Evolutionary conservation across 2,329 filamentous ascomycete genomes (phyloP).

Genomic region (Gyromitra esculenta): DNA sequence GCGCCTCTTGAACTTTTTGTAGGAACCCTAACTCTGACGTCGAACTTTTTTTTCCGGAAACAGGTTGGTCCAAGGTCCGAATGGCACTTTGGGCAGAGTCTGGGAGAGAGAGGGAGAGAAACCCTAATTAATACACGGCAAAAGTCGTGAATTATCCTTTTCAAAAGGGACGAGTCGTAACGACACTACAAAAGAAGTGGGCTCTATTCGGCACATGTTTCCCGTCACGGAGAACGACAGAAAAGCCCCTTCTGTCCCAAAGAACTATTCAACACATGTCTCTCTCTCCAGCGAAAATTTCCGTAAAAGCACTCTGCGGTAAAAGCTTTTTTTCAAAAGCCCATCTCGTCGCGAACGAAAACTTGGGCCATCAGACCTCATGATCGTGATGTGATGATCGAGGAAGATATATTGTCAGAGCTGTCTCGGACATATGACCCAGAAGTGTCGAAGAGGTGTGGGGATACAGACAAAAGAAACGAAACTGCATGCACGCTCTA

Average conservation of each 20-base stretch:
- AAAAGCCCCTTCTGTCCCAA: conserved; percentile 1
- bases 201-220: conserved; percentile 35
- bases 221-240: conserved; percentile 8
- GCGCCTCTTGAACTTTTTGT: conserved; percentile 25
- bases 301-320: not conserved
- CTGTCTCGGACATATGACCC: conserved; percentile 39
- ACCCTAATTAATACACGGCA: not conserved
- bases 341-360: conserved; percentile 21
- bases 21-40: conserved; percentile 5
- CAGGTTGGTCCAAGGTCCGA: conserved; percentile 14
- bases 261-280: not conserved
- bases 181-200: not conserved
- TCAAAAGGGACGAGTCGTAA: conserved; percentile 22
- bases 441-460: conserved; percentile 25
- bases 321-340: conserved; percentile 8
- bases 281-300: conserved; percentile 7
- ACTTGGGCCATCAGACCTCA: conserved; percentile 23
- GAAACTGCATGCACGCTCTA: conserved; percentile 36
- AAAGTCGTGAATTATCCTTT: conserved; percentile 5
- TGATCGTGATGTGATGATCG: conserved; percentile 20
- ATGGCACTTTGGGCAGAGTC: not conserved
- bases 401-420: conserved; percentile 21
- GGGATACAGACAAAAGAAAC: conserved; percentile 41
- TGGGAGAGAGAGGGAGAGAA: not conserved
- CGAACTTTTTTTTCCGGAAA: conserved; percentile 9